Base-by-base conservation (phyloP, 164 flowering plant species). In the Tinospora cordifolia region DNA sequence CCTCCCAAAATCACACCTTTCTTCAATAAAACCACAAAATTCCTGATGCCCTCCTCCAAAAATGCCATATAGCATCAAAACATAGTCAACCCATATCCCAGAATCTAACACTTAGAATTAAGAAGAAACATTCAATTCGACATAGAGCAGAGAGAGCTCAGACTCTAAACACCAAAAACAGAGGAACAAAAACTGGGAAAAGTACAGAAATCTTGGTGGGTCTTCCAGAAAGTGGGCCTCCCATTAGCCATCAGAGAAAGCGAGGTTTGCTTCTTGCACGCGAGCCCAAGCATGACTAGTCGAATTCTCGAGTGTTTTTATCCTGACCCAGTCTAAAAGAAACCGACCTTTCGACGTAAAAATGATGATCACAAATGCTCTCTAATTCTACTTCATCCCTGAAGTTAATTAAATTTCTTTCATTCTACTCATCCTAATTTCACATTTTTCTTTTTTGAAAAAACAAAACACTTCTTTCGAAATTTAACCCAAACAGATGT, bases 281-380 rank as follows among this genome's bases (percentile, higher is more conserved):
- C 87, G 70, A 19, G 75, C 68, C 86, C 24, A 81, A 74, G 84
- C 76, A 77, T 75, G 83, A 67, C 67, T 60, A 67, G 74, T 75
- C 77, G 51, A 47, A 65, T 46, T 75, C 57, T 70, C 34, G 63
- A 73, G 79, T 77, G 64, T 76, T 74, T 62, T 75, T 75, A 58
- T 74, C 75, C 69, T 30, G 36, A 30, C 36, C 36, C 36, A 30
- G 36, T 30, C 36, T 19, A 58, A 81, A 79, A 82, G 87, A 85
- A 77, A 83, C 83, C 74, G 88, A 88, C 89, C 83, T 82, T 86
- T 90, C 92, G 73, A 80, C 71, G 76, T 75, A 79, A 57, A 40
- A 12, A 62, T 70, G 67, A 77, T 75, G 72, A 76, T 76, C n/a
- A n/a, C n/a, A n/a, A n/a, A 51, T 58, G 44, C 57, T 58, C 54